Percentiles rank a stretch among this genome's conserved stretches.
Evolutionary conservation across 352 stramenopile genomes (phyloP).

Genomic region (Pythium apleroticum): DNA sequence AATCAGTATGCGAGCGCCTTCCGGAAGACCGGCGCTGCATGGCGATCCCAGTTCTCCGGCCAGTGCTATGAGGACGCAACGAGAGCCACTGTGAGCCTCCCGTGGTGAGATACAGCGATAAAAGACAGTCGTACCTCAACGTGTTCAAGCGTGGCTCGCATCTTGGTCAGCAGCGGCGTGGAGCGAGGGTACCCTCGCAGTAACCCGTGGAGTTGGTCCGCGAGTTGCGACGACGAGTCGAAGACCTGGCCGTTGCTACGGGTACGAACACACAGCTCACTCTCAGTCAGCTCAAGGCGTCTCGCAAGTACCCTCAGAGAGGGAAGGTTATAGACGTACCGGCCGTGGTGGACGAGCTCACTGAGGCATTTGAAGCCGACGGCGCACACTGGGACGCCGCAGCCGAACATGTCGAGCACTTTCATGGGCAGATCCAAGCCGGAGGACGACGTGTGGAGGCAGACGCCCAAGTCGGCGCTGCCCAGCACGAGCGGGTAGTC

Average conservation of each 20-base stretch:
- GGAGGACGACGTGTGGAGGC: constrained; percentile 98
- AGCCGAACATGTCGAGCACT: constrained; percentile 99
- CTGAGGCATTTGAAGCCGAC: constrained; percentile 94
- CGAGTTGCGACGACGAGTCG: constrained; percentile 52
- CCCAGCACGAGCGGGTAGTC: constrained; percentile 97
- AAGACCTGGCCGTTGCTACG: constrained; percentile 78
- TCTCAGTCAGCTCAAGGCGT: neutral
- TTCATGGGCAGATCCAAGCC: constrained; percentile 99
- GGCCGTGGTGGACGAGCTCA: constrained; percentile 94
- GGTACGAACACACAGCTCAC: neutral
- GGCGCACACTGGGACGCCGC: constrained; percentile 95
- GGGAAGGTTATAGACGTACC: constrained; percentile 10
- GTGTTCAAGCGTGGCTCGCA: constrained; percentile 47
- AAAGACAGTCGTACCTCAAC: constrained; percentile 50
- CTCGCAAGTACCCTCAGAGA: neutral
- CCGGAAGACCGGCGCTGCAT: constrained; percentile 62
- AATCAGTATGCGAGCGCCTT: constrained; percentile 40
- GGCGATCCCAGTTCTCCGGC: constrained; percentile 73
- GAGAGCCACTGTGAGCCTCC: neutral
- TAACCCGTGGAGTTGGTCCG: constrained; percentile 58
- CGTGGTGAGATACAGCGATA: neutral
- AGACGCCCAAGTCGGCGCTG: constrained; percentile 96
- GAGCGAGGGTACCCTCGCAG: constrained; percentile 51
- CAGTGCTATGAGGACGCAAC: constrained; percentile 48
- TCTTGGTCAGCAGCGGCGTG: constrained; percentile 42